A percentile compares a stretch with the other conserved stretches of the same genome.
Conservation (phyloP, 495 filamentous ascomycete genomes). For the Penicillium fimorum region DNA sequence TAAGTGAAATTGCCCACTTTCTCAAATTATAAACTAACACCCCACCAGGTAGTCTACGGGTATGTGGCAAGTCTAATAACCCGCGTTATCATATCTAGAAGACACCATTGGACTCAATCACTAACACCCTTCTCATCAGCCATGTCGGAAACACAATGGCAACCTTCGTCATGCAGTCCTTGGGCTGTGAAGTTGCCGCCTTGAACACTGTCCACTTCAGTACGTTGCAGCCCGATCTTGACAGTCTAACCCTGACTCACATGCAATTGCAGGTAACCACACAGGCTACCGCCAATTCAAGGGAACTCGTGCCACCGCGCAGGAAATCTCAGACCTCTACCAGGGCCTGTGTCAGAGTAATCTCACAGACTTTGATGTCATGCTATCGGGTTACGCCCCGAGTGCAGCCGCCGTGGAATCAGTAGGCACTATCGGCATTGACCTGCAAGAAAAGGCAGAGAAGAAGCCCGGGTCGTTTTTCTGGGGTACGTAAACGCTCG, state of each 20-base stretch:
- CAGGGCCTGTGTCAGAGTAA: conserved; percentile 77
- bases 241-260: conserved; percentile 8
- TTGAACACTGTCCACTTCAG: conserved; percentile 97
- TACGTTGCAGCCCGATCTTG: conserved; percentile 35
- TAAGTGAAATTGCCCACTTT: conserved; percentile 49
- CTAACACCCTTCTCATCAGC: conserved; percentile 45
- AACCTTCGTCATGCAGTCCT: conserved; percentile 83
- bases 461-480: conserved; percentile 77
- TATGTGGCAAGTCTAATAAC: conserved; percentile 40
- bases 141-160: conserved; percentile 98
- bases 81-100: conserved; percentile 11
- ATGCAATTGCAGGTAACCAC: conserved; percentile 70
- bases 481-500: conserved; percentile 60
- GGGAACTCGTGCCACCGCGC: conserved; percentile 73
- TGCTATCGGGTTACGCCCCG: conserved; percentile 91
- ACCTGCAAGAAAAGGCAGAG: conserved; percentile 65
- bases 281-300: conserved; percentile 84
- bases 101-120: conserved; percentile 11
- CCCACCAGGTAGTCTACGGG: conserved; percentile 72
- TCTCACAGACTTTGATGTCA: conserved; percentile 82
- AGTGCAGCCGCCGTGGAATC: conserved; percentile 78
- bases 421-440: conserved; percentile 76
- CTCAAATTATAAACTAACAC: conserved; percentile 16
- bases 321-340: conserved; percentile 83
- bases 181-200: conserved; percentile 90